Conservation (phyloP, 768 basidiomycete species). For the Termitomyces sp. region DNA sequence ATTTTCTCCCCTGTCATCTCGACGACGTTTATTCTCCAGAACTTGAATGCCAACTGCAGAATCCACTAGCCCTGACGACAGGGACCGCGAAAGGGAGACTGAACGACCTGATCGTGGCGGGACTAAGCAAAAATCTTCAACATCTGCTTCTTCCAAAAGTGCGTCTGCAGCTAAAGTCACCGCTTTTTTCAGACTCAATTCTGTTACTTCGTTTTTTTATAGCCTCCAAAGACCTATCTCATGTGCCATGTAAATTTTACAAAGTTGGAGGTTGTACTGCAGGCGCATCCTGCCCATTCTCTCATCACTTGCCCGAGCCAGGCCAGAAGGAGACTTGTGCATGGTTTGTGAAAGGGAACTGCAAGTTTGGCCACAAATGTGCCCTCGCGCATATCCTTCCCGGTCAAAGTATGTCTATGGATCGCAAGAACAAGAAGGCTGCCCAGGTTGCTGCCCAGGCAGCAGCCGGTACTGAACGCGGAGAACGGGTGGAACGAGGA, state of each 20-base stretch:
- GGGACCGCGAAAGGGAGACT: constrained; percentile 17
- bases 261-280: constrained; percentile 93
- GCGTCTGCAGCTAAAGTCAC: constrained; percentile 3
- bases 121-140: constrained; percentile 15
- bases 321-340: constrained; percentile 80
- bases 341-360: constrained; percentile 93
- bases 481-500: constrained; percentile 22
- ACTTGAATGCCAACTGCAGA: constrained; percentile 17
- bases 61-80: constrained; percentile 16
- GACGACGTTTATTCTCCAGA: constrained; percentile 1
- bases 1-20: neutral
- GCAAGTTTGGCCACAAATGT: constrained; percentile 70
- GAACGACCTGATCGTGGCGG: constrained; percentile 16
- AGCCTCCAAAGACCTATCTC: constrained; percentile 78
- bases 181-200: constrained; percentile 17
- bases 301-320: constrained; percentile 69
- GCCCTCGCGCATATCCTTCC: constrained; percentile 93
- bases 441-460: constrained; percentile 63
- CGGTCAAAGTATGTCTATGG: constrained; percentile 93
- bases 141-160: constrained; percentile 18
- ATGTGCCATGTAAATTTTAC: constrained; percentile 98
- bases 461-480: constrained; percentile 28
- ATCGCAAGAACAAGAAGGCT: constrained; percentile 95
- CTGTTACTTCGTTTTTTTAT: neutral
- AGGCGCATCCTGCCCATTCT: constrained; percentile 93